Base-by-base conservation (phyloP, 805 yeast species). In the Candida jianshihensis region DNA sequence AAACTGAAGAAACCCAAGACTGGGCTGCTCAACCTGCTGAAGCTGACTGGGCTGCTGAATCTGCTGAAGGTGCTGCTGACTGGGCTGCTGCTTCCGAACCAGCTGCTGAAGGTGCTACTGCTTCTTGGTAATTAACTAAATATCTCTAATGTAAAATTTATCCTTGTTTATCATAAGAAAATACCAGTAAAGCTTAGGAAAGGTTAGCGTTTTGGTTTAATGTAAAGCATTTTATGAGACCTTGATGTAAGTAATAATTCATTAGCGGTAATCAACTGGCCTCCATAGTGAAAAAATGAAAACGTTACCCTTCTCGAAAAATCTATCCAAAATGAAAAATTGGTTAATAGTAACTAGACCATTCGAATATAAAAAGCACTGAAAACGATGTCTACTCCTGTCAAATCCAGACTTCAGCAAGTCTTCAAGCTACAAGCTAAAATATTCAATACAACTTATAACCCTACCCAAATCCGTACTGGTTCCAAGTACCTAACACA, bases 1-100 rank as follows among this genome's bases (percentile, higher is more conserved):
- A 69, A 57, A 76, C 75, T 57, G 84, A 77, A 63, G 81, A 72
- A 60, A 73, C 70, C 53, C 78, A 73, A 59, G 87, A 75, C 67
- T 81, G 81, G 77, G 79, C 79, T 59, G 72, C 70, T 56, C 74
- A 70, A 59, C 75, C 78, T 56, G 71, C 70, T 49, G 78, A 72
- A 57, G 86, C 78, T 60, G 86, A 79, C 73, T 82, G 81, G 73
- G 86, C 84, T 64, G 87, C 81, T 63, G 69, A 60, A 49, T 56
- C 77, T 41, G 72, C 78, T 61, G 87, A 78, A 60, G 75, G 69
- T 55, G 72, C 79, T 59, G 79, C 71, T 53, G 78, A 72, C 68
- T 73, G 78, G 75, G 74, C 77, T 56, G 71, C 68, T 42, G 59
- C 57, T 35, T 35, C 51, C 27, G 59, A 56, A 54, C 54, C 52